A percentile compares a stretch with the other conserved stretches of the same genome.
Conservation (phyloP, 129 eudicot genomes). For the Artemisia annua region DNA sequence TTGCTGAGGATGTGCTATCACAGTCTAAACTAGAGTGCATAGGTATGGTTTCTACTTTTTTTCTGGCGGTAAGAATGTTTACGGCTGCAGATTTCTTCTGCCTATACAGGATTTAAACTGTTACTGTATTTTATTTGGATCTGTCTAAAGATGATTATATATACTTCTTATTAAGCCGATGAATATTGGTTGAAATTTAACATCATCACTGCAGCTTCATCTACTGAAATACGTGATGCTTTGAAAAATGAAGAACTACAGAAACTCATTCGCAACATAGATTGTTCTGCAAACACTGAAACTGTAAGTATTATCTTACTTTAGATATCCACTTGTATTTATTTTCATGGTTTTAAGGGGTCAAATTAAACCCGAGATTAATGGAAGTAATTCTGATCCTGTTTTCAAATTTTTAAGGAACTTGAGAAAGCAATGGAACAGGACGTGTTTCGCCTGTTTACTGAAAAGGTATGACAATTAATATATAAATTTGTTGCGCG, state of each 20-base stretch:
- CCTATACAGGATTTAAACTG: neutral
- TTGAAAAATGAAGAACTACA: slow-evolving; percentile 64
- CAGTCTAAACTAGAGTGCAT: slow-evolving; percentile 57
- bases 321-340: neutral
- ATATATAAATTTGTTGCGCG: neutral
- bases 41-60: slow-evolving; percentile 47
- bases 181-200: slow-evolving; percentile 10
- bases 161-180: neutral
- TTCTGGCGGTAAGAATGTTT: neutral
- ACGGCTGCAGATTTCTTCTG: neutral
- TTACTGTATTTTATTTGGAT: neutral
- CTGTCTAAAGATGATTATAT: neutral
- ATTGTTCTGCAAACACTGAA: slow-evolving; percentile 51
- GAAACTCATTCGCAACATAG: slow-evolving; percentile 58
- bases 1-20: slow-evolving; percentile 46
- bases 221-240: slow-evolving; percentile 64
- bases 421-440: slow-evolving; percentile 75
- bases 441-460: slow-evolving; percentile 55
- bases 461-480: slow-evolving; percentile 60
- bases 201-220: slow-evolving; percentile 53
- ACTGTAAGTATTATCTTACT: slow-evolving; percentile 39
- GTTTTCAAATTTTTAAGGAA: slow-evolving; percentile 40
- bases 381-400: slow-evolving; percentile 3
- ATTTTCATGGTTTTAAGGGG: neutral
- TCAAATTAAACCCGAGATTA: neutral